phyloP scores from a whole-genome alignment of 495 filamentous ascomycete genomes.

The Podospora fimiseda region DNA sequence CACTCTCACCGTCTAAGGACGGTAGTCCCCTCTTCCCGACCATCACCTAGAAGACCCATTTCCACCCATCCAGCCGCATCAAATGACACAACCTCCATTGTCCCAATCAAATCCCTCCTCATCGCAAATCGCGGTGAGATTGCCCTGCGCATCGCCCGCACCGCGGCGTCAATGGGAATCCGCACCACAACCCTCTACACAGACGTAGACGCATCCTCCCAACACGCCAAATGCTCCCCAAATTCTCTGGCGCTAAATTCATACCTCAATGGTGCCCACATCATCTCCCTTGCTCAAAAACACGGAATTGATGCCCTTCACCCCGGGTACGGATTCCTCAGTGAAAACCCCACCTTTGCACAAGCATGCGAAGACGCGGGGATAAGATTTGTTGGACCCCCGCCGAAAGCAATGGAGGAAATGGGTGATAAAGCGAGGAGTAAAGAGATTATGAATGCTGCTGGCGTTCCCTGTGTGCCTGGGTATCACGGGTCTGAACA shows the following conservation, averaged over 20 bases:
- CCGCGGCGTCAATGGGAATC: constrained; percentile 82
- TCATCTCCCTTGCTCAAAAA: constrained; percentile 78
- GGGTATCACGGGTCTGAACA: constrained; percentile 92
- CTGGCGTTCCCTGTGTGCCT: constrained; percentile 91
- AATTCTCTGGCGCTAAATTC: constrained; percentile 76
- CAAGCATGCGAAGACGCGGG: constrained; percentile 84
- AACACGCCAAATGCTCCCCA: constrained; percentile 82
- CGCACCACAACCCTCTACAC: constrained; percentile 93
- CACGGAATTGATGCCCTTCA: constrained; percentile 86
- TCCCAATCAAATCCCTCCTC: constrained; percentile 72
- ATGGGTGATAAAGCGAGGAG: constrained; percentile 92
- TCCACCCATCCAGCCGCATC: constrained; percentile 24
- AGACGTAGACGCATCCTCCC: constrained; percentile 76
- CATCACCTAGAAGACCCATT: too few species aligned
- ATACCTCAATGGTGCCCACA: constrained; percentile 89
- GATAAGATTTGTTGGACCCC: constrained; percentile 89
- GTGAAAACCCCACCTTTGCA: constrained; percentile 90
- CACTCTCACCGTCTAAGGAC: constrained; percentile 22
- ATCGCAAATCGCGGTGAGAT: constrained; percentile 98
- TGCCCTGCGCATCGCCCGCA: constrained; percentile 83
- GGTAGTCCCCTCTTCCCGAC: constrained; percentile 10
- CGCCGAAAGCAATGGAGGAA: constrained; percentile 85
- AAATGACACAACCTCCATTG: constrained; percentile 23
- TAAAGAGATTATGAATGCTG: constrained; percentile 92
- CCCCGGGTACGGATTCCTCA: constrained; percentile 95